Evolutionary conservation across 805 yeast species (phyloP), one percentile per base, ranked within the genome.

Genomic region (Saccharomycopsis sp.): DNA sequence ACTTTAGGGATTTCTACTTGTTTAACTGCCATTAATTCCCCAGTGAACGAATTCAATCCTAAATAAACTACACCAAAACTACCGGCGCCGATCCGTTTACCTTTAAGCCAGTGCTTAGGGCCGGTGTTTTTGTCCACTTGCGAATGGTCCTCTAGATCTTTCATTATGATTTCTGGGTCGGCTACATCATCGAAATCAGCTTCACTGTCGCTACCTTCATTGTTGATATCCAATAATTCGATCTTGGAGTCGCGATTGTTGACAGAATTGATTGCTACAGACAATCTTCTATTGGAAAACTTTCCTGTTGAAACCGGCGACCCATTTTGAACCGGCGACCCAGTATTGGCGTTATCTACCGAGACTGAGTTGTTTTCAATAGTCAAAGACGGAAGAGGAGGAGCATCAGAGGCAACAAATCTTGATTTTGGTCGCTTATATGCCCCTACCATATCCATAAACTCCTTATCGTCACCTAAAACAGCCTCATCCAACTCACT

Each of bases 1-100:
- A 69, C 64, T 2, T 75, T 73, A 1, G 87, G 85, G 17, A 92
- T 69, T 53, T 86, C 87, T 0, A 94, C 97, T 69, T 92, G 97
- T 68, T 94, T 94, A 19, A 94, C 97, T 0, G 98, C 99, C 96
- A 93, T 89, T 55, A 94, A 76, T 68, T 91, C 98, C 50, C 99
- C 99, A 0, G 96, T 91, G 38, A 86, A 72, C 0, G 96, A 87
- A 68, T 92, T 89, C 84, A 94, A 84, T 0, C 97, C 99, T 42
- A 94, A 74, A 62, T 87, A 92, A 1, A 94, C 99, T 1, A 89
- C 85, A 35, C 98, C 99, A 75, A 91, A 94, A 61, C 96, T 86
- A 2, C 99, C 99, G 8, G 93, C 85, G 0, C 99, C 99, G 63
- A 94, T 90, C 53, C 91, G 76, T 0, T 96, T 89, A 53, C 99